Percentiles rank a stretch among this genome's conserved stretches.
phyloP scores from a whole-genome alignment of 805 yeast genomes.

The Brettanomyces bruxellensis region DNA sequence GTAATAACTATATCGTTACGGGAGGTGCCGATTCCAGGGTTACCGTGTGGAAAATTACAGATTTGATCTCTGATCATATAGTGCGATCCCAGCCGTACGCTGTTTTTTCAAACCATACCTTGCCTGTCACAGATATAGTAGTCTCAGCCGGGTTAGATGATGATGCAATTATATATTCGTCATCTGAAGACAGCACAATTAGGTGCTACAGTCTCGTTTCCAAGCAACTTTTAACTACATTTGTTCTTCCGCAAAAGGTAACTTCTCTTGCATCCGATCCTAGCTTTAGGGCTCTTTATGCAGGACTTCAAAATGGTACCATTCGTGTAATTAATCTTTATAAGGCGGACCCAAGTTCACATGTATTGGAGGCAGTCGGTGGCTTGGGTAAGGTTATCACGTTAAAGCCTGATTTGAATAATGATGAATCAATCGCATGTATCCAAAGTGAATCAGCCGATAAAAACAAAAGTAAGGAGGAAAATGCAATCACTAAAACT shows the following conservation, averaged over 20 bases:
- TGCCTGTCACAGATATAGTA: slow-evolving; percentile 32
- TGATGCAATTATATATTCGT: slow-evolving; percentile 59
- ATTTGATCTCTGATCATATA: slow-evolving; percentile 35
- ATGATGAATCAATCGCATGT: slow-evolving; percentile 43
- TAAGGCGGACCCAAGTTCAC: slow-evolving; percentile 23
- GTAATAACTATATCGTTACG: slow-evolving; percentile 59
- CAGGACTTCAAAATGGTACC: slow-evolving; percentile 57
- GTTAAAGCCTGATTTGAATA: slow-evolving; percentile 40
- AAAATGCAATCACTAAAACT: slow-evolving; percentile 40
- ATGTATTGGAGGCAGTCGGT: slow-evolving; percentile 48
- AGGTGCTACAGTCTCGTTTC: slow-evolving; percentile 54
- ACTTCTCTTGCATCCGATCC: slow-evolving; percentile 62
- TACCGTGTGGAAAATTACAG: slow-evolving; percentile 62
- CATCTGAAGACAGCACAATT: slow-evolving; percentile 66
- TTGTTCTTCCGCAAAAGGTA: slow-evolving; percentile 55
- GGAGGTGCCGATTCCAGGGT: slow-evolving; percentile 80
- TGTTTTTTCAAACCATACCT: slow-evolving; percentile 53
- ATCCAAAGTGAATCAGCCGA: slow-evolving; percentile 29
- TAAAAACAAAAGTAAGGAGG: slow-evolving; percentile 5
- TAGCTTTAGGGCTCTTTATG: slow-evolving; percentile 65
- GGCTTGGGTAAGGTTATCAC: slow-evolving; percentile 45
- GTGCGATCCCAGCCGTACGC: slow-evolving; percentile 44
- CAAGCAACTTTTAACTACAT: slow-evolving; percentile 50
- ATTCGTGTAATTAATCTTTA: slow-evolving; percentile 50
- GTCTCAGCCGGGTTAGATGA: slow-evolving; percentile 39